A percentile compares a stretch with the other conserved stretches of the same genome.
These are phyloP conservation scores for Wallacemonas collosoma DNA, from an alignment of 208 protist species.

Conservation along the genomic window DNA sequence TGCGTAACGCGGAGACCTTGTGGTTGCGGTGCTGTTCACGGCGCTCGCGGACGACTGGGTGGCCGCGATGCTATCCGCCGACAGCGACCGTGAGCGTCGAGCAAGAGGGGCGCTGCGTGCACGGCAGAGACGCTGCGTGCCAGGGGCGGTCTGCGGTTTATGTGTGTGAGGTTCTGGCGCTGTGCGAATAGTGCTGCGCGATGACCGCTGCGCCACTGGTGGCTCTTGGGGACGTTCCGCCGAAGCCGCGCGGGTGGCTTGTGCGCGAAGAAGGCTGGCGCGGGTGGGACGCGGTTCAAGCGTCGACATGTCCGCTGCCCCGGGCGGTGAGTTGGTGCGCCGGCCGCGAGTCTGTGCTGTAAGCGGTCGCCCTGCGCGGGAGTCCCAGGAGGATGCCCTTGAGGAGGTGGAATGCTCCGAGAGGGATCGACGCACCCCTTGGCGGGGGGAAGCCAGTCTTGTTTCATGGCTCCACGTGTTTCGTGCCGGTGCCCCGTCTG, in stretches of 20 bases:
- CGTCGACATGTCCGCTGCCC: background rate
- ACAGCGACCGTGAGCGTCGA: background rate
- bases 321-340: too few relatives aligned
- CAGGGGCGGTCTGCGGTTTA: background rate
- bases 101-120: background rate
- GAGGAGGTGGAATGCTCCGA: too few relatives aligned
- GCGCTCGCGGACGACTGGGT: background rate
- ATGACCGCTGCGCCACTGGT: too few relatives aligned
- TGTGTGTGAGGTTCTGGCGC: background rate
- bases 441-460: too few relatives aligned
- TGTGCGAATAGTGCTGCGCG: background rate
- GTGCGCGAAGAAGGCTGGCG: slow-evolving; percentile 3
- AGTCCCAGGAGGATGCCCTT: too few relatives aligned
- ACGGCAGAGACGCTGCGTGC: slow-evolving; percentile 1
- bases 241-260: background rate
- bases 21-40: background rate
- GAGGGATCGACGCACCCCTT: too few relatives aligned
- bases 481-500: too few relatives aligned
- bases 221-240: background rate
- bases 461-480: too few relatives aligned
- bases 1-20: slow-evolving; percentile 1
- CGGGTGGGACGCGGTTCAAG: background rate
- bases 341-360: too few relatives aligned
- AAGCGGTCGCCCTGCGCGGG: too few relatives aligned
- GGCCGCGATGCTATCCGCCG: too few relatives aligned